These are phyloP conservation scores for Abelmoschus esculentus DNA, from an alignment of 345 rosid species.

Conservation along the genomic window DNA sequence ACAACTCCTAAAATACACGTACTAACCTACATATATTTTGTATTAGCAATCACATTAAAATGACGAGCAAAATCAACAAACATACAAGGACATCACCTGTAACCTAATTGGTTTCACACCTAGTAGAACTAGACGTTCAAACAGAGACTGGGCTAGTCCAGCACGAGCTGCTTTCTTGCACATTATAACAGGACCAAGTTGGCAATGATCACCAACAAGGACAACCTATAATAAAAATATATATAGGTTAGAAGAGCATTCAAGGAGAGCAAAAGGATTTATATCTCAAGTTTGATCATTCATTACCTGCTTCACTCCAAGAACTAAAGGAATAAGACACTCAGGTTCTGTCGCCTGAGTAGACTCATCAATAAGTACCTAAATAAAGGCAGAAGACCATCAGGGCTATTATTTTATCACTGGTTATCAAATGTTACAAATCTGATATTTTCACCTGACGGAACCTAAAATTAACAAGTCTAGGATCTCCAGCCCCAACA, in stretches of 20 bases:
- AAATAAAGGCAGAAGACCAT: constrained; percentile 4
- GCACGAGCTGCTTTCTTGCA: constrained; percentile 99
- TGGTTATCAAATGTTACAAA: neutral
- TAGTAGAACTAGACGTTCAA: constrained; percentile 94
- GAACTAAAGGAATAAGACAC: too few relatives aligned
- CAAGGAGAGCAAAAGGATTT: too few relatives aligned
- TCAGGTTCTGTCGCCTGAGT: constrained; percentile 19
- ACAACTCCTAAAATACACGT: too few relatives aligned
- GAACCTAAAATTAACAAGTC: constrained; percentile 89
- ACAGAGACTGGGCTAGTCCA: constrained; percentile 93
- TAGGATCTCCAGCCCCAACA: constrained; percentile 2
- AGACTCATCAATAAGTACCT: constrained; percentile 99
- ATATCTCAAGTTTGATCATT: too few relatives aligned
- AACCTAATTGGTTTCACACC: constrained; percentile 96
- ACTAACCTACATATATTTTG: too few relatives aligned
- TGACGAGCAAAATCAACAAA: neutral
- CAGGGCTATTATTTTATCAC: neutral
- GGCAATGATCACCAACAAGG: constrained; percentile 99
- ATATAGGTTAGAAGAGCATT: too few relatives aligned
- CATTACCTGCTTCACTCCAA: constrained; percentile 20
- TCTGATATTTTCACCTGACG: constrained; percentile 59
- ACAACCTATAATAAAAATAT: constrained; percentile 49
- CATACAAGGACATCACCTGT: constrained; percentile 50
- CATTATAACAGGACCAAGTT: constrained; percentile 99
- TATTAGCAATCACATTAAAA: too few relatives aligned